Base-by-base conservation (phyloP, 1,139 yeast species). In the Scheffersomyces quercinus region DNA sequence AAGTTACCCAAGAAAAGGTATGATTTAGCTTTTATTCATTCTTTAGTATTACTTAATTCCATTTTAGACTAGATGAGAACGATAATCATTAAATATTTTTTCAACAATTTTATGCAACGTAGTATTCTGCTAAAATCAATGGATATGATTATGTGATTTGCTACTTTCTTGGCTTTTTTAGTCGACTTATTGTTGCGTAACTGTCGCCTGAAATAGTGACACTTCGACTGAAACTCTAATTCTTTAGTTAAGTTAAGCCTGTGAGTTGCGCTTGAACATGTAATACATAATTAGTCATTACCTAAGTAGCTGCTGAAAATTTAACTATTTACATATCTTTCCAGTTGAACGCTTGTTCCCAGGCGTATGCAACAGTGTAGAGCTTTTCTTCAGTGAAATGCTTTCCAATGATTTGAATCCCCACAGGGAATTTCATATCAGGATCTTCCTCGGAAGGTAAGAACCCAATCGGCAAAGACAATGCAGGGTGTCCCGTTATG, bases 401-500 rank as follows among this genome's bases (percentile, higher is more conserved):
- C 37, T 51, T 51, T 3, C 56, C 55, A 5, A 52, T 44, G 9
- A 52, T 43, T 38, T 52, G 56, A 12, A 52, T 28, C 3, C 70
- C 68, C 11, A 64, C 68, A 4, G 73, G 73, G 36, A 67, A 55
- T 43, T 59, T 64, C 37, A 52, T 47, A 3, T 56, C 57, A 28
- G 43, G 37, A 35, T 42, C 40, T 37, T 62, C 67, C 9, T 51
- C 43, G 11, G 64, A 51, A 6, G 56, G 58, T 38, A 67, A 48
- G 45, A 62, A 53, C 2, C 70, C 69, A 36, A 64, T 51, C 4
- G 72, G 72, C 29, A 67, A 49, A 36, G 58, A 60, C 43, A 67
- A 40, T 2, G 69, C 68, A 24, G 72, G 72, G 41, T 66, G 69
- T 2, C 72, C 72, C 28, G 68, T 64, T 46, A 60, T 59, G 47